A percentile compares a stretch with the other conserved stretches of the same genome.
These are phyloP conservation scores for Fusarium acutatum DNA, from an alignment of 2,329 filamentous ascomycete species.

Conservation along the genomic window DNA sequence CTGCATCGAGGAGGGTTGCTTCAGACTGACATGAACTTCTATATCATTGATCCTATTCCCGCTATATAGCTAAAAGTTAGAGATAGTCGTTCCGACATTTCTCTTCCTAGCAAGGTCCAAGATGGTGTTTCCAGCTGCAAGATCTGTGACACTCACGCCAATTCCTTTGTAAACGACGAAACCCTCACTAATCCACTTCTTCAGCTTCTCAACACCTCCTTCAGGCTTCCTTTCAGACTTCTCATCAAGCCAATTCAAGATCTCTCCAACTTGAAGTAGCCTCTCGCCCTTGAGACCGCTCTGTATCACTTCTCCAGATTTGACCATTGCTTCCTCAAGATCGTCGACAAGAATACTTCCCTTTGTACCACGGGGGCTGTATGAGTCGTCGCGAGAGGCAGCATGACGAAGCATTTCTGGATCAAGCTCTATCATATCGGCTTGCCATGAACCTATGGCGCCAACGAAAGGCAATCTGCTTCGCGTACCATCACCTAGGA, in stretches of 20 bases:
- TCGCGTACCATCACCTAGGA: neutral
- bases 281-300: constrained; percentile 65
- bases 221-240: neutral
- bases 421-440: constrained; percentile 73
- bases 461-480: constrained; percentile 51
- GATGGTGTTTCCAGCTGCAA: constrained; percentile 43
- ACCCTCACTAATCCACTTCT: constrained; percentile 29
- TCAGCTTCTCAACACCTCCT: neutral
- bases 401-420: constrained; percentile 62
- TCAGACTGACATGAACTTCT: neutral
- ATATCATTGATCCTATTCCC: neutral
- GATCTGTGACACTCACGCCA: constrained; percentile 46
- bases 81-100: constrained; percentile 7
- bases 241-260: constrained; percentile 10
- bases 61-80: neutral
- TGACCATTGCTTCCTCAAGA: constrained; percentile 66
- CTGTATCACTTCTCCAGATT: constrained; percentile 73
- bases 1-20: neutral
- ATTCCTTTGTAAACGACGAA: constrained; percentile 42
- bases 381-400: neutral
- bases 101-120: constrained; percentile 38
- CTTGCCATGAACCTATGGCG: constrained; percentile 62
- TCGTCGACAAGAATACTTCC: constrained; percentile 59
- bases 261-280: constrained; percentile 69
- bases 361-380: neutral